phyloP scores from a whole-genome alignment of 257 asterid species.

The Hygrophila difformis region DNA sequence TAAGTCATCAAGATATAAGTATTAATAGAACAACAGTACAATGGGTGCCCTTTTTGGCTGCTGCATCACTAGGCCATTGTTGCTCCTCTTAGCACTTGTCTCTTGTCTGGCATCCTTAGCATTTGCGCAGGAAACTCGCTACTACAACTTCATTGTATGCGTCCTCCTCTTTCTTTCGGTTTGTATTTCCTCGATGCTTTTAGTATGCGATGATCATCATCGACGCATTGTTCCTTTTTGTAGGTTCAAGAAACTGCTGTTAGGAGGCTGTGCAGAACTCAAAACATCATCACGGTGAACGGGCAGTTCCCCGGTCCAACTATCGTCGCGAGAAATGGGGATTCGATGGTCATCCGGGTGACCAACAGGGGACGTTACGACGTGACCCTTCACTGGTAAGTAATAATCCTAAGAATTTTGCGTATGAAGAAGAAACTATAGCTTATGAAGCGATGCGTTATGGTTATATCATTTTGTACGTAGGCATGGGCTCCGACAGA shows the following conservation, averaged over 20 bases:
- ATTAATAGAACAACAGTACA: constrained; percentile 5
- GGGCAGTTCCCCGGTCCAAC: constrained; percentile 80
- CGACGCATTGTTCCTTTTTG: too few species aligned
- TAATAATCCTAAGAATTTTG: not conserved
- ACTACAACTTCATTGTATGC: constrained; percentile 41
- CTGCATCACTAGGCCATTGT: constrained; percentile 1
- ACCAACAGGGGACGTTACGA: constrained; percentile 46
- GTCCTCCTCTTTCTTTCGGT: not conserved
- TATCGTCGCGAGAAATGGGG: constrained; percentile 42
- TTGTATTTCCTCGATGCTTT: not conserved
- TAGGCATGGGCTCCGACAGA: constrained; percentile 69
- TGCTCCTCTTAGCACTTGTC: constrained; percentile 20
- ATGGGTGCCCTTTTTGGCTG: constrained; percentile 20
- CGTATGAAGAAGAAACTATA: not conserved
- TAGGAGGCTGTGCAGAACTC: constrained; percentile 47
- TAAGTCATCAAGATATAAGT: too few species aligned
- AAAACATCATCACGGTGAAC: constrained; percentile 45
- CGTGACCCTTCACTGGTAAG: constrained; percentile 59
- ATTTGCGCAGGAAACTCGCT: constrained; percentile 30
- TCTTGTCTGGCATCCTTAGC: constrained; percentile 19
- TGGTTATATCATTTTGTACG: too few species aligned
- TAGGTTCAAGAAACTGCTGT: constrained; percentile 47
- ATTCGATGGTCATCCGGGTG: constrained; percentile 40
- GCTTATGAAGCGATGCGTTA: not conserved
- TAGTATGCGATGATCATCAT: not conserved